phyloP scores from a whole-genome alignment of 2,329 filamentous ascomycete species.

The Colletotrichum sp. region DNA sequence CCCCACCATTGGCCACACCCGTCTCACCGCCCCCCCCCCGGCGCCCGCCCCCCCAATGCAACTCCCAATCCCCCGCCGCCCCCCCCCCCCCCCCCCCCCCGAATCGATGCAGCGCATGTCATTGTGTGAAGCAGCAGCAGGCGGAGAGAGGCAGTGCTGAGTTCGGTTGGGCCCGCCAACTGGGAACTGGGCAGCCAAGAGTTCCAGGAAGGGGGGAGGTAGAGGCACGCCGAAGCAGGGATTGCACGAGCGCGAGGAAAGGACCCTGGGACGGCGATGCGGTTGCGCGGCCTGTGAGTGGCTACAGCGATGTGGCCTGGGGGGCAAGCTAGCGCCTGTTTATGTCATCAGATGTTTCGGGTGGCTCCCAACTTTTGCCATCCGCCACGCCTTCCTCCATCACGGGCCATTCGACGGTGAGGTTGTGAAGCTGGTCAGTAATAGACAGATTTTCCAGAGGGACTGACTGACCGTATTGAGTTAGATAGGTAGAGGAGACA shows the following conservation, averaged over 20 bases:
- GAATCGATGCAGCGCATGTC: background rate
- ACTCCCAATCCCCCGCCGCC: no score
- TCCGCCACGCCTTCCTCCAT: background rate
- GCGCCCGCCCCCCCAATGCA: no score
- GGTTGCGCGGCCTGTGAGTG: conserved; percentile 3
- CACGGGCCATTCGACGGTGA: background rate
- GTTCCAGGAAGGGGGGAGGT: background rate
- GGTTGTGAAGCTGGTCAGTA: background rate
- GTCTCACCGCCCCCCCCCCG: no score
- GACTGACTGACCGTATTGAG: background rate
- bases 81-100: no score
- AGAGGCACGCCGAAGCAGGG: background rate
- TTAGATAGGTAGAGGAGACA: background rate
- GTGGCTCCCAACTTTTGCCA: background rate
- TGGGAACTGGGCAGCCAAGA: background rate
- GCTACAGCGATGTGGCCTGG: background rate
- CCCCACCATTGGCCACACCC: no score
- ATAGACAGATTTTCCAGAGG: background rate
- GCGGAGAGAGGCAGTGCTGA: conserved; percentile 3
- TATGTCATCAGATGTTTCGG: conserved; percentile 21
- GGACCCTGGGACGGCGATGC: background rate
- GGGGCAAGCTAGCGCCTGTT: background rate
- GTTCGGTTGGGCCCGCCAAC: conserved; percentile 11
- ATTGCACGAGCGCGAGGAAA: background rate
- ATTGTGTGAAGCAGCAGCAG: background rate